Conservation (phyloP, 305 asterid species). For the Coffea humblotiana region DNA sequence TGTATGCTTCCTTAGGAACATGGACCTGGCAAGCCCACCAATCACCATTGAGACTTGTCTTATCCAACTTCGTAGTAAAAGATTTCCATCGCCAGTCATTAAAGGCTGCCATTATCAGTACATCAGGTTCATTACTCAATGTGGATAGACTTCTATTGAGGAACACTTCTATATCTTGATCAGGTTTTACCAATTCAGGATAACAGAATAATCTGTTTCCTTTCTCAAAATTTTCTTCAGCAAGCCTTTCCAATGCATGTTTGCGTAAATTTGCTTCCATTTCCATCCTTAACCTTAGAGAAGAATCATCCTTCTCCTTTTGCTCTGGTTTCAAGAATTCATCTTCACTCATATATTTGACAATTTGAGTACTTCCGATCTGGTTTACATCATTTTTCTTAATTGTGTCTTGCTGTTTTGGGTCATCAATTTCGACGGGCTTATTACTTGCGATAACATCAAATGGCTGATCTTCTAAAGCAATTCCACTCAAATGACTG, state of each 20-base stretch:
- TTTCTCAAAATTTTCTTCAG: conserved; percentile 57
- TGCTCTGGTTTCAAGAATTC: conserved; percentile 28
- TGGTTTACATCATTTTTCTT: conserved; percentile 15
- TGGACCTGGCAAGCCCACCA: conserved; percentile 92
- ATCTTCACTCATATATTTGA: conserved; percentile 18
- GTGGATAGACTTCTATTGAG: conserved; percentile 76
- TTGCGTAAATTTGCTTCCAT: conserved; percentile 47
- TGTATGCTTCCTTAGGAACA: conserved; percentile 94
- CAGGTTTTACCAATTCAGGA: conserved; percentile 75
- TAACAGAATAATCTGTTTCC: conserved; percentile 69
- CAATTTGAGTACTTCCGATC: conserved; percentile 20
- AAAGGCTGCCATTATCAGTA: conserved; percentile 85
- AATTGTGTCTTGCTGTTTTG: conserved; percentile 10
- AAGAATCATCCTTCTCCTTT: conserved; percentile 33
- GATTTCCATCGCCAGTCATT: conserved; percentile 92
- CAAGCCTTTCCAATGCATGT: conserved; percentile 62
- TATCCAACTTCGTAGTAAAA: conserved; percentile 62
- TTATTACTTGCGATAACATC: conserved; percentile 15
- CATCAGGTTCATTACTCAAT: conserved; percentile 64
- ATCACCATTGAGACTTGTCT: conserved; percentile 70
- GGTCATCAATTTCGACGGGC: conserved; percentile 25
- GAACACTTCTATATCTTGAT: conserved; percentile 68
- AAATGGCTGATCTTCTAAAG: conserved; percentile 20
- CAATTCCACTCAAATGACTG: conserved; percentile 35
- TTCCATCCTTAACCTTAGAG: conserved; percentile 60